These are phyloP conservation scores for Amorphotheca resinae DNA, from an alignment of 495 filamentous ascomycete genomes.

Conservation along the genomic window DNA sequence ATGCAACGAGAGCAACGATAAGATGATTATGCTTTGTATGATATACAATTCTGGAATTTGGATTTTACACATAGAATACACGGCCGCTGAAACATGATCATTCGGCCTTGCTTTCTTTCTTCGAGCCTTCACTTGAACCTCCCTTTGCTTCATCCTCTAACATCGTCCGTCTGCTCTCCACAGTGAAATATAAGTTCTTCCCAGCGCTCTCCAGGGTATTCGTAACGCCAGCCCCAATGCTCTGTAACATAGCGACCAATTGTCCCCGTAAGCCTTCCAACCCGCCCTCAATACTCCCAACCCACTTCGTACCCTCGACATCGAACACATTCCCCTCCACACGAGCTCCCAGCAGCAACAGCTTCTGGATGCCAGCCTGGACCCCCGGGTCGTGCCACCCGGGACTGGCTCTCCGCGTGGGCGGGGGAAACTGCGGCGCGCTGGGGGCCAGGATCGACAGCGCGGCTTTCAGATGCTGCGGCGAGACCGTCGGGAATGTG, in stretches of 20 bases:
- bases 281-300: constrained; percentile 73
- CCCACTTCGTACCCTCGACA: constrained; percentile 62
- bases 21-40: constrained; percentile 2
- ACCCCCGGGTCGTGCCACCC: constrained; percentile 66
- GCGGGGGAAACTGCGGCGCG: constrained; percentile 59
- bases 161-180: constrained; percentile 70
- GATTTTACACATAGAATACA: constrained; percentile 19
- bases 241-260: constrained; percentile 65
- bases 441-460: constrained; percentile 64
- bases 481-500: constrained; percentile 71
- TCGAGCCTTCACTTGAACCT: constrained; percentile 23
- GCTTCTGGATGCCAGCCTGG: constrained; percentile 71
- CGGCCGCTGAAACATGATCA: constrained; percentile 4
- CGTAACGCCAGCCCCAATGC: constrained; percentile 60
- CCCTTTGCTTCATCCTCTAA: constrained; percentile 55
- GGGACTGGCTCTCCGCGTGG: constrained; percentile 58
- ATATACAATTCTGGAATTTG: constrained; percentile 9
- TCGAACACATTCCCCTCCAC: constrained; percentile 77
- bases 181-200: constrained; percentile 68
- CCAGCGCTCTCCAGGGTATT: constrained; percentile 60
- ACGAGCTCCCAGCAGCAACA: constrained; percentile 74
- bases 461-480: constrained; percentile 66
- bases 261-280: constrained; percentile 71
- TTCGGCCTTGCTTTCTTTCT: constrained; percentile 24
- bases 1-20: neutral